Base-by-base conservation (phyloP, 441 rosid species). In the Capsella rubella region DNA sequence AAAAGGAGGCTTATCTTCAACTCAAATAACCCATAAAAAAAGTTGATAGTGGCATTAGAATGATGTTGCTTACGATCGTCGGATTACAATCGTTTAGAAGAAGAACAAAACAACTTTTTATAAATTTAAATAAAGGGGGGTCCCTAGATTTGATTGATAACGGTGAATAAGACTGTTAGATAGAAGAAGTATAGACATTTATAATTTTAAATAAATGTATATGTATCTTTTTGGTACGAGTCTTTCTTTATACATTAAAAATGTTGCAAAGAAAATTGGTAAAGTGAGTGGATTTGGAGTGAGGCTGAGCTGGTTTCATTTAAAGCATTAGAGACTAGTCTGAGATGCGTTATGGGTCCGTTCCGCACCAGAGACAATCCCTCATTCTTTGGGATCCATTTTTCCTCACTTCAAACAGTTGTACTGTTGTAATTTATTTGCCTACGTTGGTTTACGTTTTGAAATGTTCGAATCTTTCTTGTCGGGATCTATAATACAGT, bases 1-100 rank as follows among this genome's bases (percentile, higher is more conserved):
- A 45, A 60, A 71, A 57, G 45, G 28, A 64, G 51, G 58, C 76
- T 77, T 77, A 71, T 71, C 80, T 71, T 71, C 55, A 69, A 75
- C 53, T 54, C 71, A 31, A 47, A 49, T n/a, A 18, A 18, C 21
- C 21, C 21, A 18, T 18, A 18, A 18, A 28, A 46, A 62, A 61
- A 15, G 72, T 16, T 64, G 70, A 63, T 69, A 57, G 72, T 57
- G 75, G 71, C 61, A 29, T 5, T 64, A 10, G 76, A 71, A 70
- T 53, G 67, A 61, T 63, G 67, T 49, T 76, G 62, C 55, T 70
- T 64, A 4, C 66, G 75, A 1, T 21, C 25, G 75, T 64, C 67
- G 80, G 80, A 70, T 50, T 10, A 56, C 60, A 6, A 63, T 69
- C 53, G 45, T 31, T 29, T 28, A 4, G 40, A 40, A 7, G 7